Percentiles rank a stretch among this genome's conserved stretches.
Evolutionary conservation across 352 stramenopile species (phyloP).

Genomic region (Thalassiosira ordinaria): DNA sequence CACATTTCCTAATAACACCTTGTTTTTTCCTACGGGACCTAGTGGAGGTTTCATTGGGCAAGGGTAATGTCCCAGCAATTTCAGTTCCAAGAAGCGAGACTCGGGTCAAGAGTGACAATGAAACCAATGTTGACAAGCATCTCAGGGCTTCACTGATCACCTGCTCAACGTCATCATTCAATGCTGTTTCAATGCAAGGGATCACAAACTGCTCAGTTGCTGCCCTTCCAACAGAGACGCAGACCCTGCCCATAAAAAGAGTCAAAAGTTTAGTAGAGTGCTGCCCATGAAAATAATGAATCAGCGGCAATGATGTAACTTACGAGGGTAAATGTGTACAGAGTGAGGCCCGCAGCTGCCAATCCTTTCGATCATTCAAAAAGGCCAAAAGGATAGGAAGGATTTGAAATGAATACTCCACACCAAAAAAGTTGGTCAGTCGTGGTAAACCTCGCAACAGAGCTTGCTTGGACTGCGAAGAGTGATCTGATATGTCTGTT

Average conservation of each 20-base stretch:
- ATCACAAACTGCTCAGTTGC: constrained; percentile 95
- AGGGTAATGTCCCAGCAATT: constrained; percentile 10
- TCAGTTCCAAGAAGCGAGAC: constrained; percentile 85
- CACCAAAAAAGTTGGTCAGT: constrained; percentile 96
- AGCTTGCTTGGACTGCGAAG: constrained; percentile 92
- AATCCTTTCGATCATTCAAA: constrained; percentile 94
- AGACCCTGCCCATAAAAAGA: constrained; percentile 79
- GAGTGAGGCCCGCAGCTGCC: constrained; percentile 80
- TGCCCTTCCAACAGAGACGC: constrained; percentile 92
- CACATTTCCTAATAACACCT: constrained; percentile 72
- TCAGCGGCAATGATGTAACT: constrained; percentile 5
- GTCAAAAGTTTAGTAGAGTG: not conserved
- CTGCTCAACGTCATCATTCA: constrained; percentile 95
- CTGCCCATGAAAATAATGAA: constrained; percentile 12
- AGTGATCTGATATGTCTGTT: constrained; percentile 86
- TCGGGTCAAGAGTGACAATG: constrained; percentile 90
- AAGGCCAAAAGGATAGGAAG: constrained; percentile 97
- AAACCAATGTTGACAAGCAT: constrained; percentile 91
- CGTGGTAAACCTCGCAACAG: constrained; percentile 94
- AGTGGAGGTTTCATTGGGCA: not conserved
- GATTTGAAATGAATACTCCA: constrained; percentile 93
- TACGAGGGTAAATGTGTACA: constrained; percentile 92
- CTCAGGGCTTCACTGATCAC: constrained; percentile 93
- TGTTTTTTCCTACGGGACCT: constrained; percentile 45
- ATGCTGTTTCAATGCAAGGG: constrained; percentile 95